Percentiles rank a stretch among this genome's conserved stretches.
These are phyloP conservation scores for Penicillium sp. DNA, from an alignment of 2,329 filamentous ascomycete genomes.

Conservation along the genomic window DNA sequence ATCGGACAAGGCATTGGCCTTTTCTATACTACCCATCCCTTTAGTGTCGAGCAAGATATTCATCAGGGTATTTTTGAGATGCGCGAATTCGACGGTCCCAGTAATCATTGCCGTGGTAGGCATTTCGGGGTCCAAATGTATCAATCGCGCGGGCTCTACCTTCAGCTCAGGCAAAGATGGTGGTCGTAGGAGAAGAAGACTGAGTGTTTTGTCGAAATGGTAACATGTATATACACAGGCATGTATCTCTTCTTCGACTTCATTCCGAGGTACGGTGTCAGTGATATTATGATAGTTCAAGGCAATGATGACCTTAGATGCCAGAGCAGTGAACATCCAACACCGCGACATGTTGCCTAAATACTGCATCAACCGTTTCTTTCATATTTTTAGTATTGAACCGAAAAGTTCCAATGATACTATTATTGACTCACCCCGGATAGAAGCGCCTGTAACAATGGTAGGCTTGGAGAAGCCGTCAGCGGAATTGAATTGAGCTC, in stretches of 20 bases:
- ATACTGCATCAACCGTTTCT: conserved; percentile 30
- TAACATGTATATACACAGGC: conserved; percentile 29
- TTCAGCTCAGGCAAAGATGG: conserved; percentile 29
- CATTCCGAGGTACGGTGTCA: conserved; percentile 17
- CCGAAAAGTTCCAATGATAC: neutral
- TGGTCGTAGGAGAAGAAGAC: conserved; percentile 30
- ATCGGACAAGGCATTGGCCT: conserved; percentile 27
- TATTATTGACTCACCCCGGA: conserved; percentile 21
- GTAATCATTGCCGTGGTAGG: conserved; percentile 26
- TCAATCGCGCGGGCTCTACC: conserved; percentile 21
- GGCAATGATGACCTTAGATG: conserved; percentile 25
- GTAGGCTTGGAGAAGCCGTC: conserved; percentile 25
- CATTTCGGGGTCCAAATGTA: conserved; percentile 26
- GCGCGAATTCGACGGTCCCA: conserved; percentile 24
- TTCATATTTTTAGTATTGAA: neutral
- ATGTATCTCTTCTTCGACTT: conserved; percentile 28
- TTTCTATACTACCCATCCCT: conserved; percentile 21
- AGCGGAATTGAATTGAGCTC: conserved; percentile 26
- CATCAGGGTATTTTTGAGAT: conserved; percentile 20
- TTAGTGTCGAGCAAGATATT: conserved; percentile 25
- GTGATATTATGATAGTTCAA: conserved; percentile 33
- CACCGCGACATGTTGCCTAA: conserved; percentile 30
- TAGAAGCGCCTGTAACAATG: conserved; percentile 28
- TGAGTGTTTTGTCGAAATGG: conserved; percentile 30
- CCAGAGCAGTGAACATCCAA: conserved; percentile 28